Evolutionary conservation across 2,329 filamentous ascomycete genomes (phyloP).

Genomic region (Sodiomyces alkalinus): DNA sequence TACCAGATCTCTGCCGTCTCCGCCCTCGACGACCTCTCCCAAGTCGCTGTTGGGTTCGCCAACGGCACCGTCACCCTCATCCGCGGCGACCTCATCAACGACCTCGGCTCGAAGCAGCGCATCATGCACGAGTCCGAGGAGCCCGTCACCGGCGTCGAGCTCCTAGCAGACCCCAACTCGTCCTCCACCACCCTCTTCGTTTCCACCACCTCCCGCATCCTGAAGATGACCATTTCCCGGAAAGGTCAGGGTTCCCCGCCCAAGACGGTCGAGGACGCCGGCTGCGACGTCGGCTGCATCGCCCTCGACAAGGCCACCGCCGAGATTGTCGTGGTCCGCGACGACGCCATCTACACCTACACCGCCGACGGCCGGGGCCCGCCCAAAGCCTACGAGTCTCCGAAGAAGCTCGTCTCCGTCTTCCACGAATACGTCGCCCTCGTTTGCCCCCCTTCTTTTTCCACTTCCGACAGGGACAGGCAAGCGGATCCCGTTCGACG

Average conservation of each 20-base stretch:
- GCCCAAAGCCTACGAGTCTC: slow-evolving; percentile 80
- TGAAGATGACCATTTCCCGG: slow-evolving; percentile 76
- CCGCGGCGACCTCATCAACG: slow-evolving; percentile 85
- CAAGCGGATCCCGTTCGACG: slow-evolving; percentile 47
- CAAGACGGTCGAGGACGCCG: slow-evolving; percentile 74
- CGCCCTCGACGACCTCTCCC: slow-evolving; percentile 73
- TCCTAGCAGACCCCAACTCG: slow-evolving; percentile 36
- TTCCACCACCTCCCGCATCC: slow-evolving; percentile 73
- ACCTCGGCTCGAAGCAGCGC: slow-evolving; percentile 83
- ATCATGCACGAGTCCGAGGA: slow-evolving; percentile 96
- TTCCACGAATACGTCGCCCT: slow-evolving; percentile 80
- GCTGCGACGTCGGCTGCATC: slow-evolving; percentile 93
- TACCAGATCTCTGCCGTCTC: slow-evolving; percentile 70
- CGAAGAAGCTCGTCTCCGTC: slow-evolving; percentile 66
- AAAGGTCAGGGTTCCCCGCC: slow-evolving; percentile 81
- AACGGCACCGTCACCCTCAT: slow-evolving; percentile 92
- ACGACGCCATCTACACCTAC: slow-evolving; percentile 95
- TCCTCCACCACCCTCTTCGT: slow-evolving; percentile 70
- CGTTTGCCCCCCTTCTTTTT: slow-evolving; percentile 55
- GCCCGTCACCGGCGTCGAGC: slow-evolving; percentile 82
- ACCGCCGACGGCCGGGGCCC: slow-evolving; percentile 70
- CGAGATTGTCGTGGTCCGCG: slow-evolving; percentile 80
- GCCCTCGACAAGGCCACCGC: slow-evolving; percentile 64
- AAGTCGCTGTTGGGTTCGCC: slow-evolving; percentile 88
- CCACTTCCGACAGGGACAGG: slow-evolving; percentile 34